These are phyloP conservation scores for Heteromeles arbutifolia DNA, from an alignment of 306 rosid genomes.

Conservation along the genomic window DNA sequence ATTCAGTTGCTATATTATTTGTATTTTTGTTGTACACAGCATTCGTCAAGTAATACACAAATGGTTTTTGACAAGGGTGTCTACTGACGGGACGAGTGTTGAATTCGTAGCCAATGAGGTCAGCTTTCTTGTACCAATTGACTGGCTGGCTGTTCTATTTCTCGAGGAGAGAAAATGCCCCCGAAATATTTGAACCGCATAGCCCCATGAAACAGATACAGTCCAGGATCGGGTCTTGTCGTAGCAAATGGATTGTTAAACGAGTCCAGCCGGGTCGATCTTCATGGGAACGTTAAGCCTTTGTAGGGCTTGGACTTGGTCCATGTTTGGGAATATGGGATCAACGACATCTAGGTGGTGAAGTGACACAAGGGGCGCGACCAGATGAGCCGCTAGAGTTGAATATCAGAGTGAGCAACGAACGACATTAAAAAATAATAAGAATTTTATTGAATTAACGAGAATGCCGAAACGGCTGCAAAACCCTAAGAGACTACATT, in stretches of 20 bases:
- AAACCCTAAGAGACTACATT: too few relatives aligned
- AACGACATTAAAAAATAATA: too few relatives aligned
- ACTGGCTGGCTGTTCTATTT: slow-evolving; percentile 60
- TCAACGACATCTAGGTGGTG: slow-evolving; percentile 71
- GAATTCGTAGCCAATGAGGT: slow-evolving; percentile 37
- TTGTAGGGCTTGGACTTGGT: slow-evolving; percentile 39
- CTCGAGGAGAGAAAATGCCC: slow-evolving; percentile 47
- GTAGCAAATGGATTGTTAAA: slow-evolving; percentile 77
- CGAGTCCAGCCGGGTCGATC: slow-evolving; percentile 50
- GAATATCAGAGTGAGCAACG: too few relatives aligned
- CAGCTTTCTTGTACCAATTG: slow-evolving; percentile 53
- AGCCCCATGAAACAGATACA: slow-evolving; percentile 66
- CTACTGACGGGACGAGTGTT: slow-evolving; percentile 45
- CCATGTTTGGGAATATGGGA: slow-evolving; percentile 59
- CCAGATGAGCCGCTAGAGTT: slow-evolving; percentile 75
- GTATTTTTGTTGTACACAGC: neutral
- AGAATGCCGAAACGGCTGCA: too few relatives aligned
- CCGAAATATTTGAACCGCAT: slow-evolving; percentile 60
- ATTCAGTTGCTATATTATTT: slow-evolving; percentile 26
- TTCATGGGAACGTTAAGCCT: slow-evolving; percentile 35
- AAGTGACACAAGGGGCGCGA: slow-evolving; percentile 56
- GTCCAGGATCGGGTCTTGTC: slow-evolving; percentile 57
- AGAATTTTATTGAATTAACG: too few relatives aligned
- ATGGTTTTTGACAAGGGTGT: slow-evolving; percentile 48
- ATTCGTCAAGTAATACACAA: slow-evolving; percentile 38